Base-by-base conservation (phyloP, 768 basidiomycete genomes). In the Russula compacta region DNA sequence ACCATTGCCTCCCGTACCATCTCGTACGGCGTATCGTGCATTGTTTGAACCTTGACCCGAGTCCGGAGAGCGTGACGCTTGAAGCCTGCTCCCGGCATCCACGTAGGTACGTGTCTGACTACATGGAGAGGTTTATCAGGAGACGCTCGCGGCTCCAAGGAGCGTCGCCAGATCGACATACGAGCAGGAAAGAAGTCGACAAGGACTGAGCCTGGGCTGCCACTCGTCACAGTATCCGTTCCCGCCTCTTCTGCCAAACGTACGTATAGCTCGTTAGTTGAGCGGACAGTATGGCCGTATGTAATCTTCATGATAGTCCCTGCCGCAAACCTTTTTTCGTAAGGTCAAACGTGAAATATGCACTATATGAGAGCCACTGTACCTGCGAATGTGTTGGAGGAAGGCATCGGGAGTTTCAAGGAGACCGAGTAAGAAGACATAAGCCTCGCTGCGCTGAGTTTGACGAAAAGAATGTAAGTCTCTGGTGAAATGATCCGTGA, bases 111-210 rank as follows among this genome's bases (percentile, higher is more conserved):
- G 29, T 65, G 53, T 24, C 43, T 66, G 10, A 66, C 66, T 66
- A 32, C 0, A 43, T 11, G 6, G 35, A 52, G 14, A 32, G 32
- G 12, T 5, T 21, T 9, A 21, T 58, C n/a, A 43, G 17, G 35
- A 10, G 21, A 53, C 14, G 15, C 14, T 19, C 39, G 11, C 39
- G 21, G 7, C 24, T 21, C 7, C 38, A 1, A 48, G 7, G 7
- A 7, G 33, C 6, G 11, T 48, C 14, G 44, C 9, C 11, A 46
- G 38, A 35, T 19, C 21, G 53, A 68, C 73, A 56, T 61, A 73
- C 73, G 53, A 39, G 68, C 56, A 8, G 73, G 73, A 59, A 73
- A 69, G 63, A 73, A 72, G 61, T 73, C 73, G 11, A 73, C 72
- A n/a, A 73, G 67, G 57, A 69, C 66, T 10, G 71, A 67, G 14